Base-by-base conservation (phyloP, 129 eudicot genomes). In the Kitagawia praeruptora region DNA sequence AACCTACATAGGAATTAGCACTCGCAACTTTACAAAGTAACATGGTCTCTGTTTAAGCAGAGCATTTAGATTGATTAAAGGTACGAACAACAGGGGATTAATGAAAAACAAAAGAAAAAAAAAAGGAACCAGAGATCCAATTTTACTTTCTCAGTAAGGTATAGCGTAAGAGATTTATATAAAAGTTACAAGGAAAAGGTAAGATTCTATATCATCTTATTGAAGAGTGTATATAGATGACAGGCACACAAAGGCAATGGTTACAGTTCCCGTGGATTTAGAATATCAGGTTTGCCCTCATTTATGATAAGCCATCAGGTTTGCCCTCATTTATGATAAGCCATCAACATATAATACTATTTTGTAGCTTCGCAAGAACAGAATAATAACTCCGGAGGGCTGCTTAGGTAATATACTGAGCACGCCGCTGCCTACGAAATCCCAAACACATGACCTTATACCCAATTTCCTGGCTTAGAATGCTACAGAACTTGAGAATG, bases 351-450 rank as follows among this genome's bases (percentile, higher is more conserved):
- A 25, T 0, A 63, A 61, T 3, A 14, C 34, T 61, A 61, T 9
- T 25, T 61, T 28, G 34, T 61, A 8, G 14, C 69, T 61, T 61
- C 19, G 70, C 70, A 25, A 28, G 40, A 66, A 66, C 71, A 67
- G 40, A 31, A 61, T 10, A 67, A 31, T 16, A 21, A 34, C 67
- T 14, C 48, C 80, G 85, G 82, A 75, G 93, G 84, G 83, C 83
- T 87, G 91, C 93, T 85, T 79, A 75, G 75, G 72, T 51, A 76
- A 83, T 83, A 82, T 45, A 82, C 83, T 70, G 82, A 85, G 90
- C 90, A 77, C 79, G 76, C 87, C 87, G 67, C 86, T 67, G 81
- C 84, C 83, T 67, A 58, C 18, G 58, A 74, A 78, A 48, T 63
- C 66, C 72, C 78, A 1, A 14, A 31, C 21, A 67, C 28, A 46